Evolutionary conservation across 768 basidiomycete genomes (phyloP).

Genomic region (Boletus fagicola): DNA sequence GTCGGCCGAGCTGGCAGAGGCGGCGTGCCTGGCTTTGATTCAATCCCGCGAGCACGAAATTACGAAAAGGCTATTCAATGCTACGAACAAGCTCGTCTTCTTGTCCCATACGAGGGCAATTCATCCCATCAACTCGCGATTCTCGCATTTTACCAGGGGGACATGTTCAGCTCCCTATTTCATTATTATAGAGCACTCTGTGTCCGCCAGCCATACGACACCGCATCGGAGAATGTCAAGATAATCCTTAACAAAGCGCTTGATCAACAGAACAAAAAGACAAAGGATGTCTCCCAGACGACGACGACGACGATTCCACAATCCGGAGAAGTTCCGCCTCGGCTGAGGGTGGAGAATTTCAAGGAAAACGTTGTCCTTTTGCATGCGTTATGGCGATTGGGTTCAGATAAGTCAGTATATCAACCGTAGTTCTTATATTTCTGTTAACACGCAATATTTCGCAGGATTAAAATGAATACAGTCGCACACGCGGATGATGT

Average conservation of each 20-base stretch:
- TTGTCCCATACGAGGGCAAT: slow-evolving; percentile 89
- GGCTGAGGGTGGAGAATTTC: slow-evolving; percentile 58
- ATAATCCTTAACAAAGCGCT: slow-evolving; percentile 66
- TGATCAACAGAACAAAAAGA: slow-evolving; percentile 53
- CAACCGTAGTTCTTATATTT: not conserved
- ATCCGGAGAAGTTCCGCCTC: slow-evolving; percentile 41
- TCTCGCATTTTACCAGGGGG: slow-evolving; percentile 78
- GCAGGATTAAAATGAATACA: slow-evolving; percentile 42
- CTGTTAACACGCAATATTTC: slow-evolving; percentile 5
- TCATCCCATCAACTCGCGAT: slow-evolving; percentile 96
- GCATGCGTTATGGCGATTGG: slow-evolving; percentile 68
- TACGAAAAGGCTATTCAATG: slow-evolving; percentile 74
- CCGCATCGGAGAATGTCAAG: slow-evolving; percentile 81
- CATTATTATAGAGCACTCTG: slow-evolving; percentile 93
- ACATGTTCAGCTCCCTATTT: slow-evolving; percentile 75
- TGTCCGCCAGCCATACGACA: slow-evolving; percentile 81
- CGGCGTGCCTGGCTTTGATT: slow-evolving; percentile 42
- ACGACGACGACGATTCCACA: slow-evolving; percentile 27
- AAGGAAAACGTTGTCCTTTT: slow-evolving; percentile 74
- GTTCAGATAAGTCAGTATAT: slow-evolving; percentile 53
- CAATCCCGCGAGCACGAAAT: slow-evolving; percentile 57
- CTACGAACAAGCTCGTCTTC: slow-evolving; percentile 80
- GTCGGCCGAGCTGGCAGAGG: slow-evolving; percentile 50
- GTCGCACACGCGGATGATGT: slow-evolving; percentile 49
- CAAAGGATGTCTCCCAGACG: slow-evolving; percentile 39